Evolutionary conservation across 352 stramenopile species (phyloP).

Genomic region (Thalassiosira exigua): DNA sequence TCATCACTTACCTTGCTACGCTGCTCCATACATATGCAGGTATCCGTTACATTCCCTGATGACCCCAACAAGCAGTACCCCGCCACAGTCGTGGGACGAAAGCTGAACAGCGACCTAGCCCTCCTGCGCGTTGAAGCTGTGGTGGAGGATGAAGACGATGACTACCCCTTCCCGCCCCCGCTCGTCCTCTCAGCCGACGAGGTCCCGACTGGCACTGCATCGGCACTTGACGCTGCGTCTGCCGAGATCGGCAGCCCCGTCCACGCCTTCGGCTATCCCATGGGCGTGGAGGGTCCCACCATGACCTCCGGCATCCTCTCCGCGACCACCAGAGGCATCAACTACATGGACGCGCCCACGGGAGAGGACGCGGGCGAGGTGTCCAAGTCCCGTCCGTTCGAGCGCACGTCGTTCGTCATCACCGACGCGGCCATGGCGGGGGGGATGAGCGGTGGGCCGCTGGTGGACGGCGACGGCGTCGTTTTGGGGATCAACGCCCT

Average conservation of each 20-base stretch:
- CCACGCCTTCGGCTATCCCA: conserved; percentile 67
- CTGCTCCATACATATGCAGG: not conserved
- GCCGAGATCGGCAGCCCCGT: conserved; percentile 56
- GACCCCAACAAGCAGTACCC: conserved; percentile 43
- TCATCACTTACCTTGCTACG: too few relatives aligned
- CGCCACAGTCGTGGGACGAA: conserved; percentile 59
- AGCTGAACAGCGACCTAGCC: conserved; percentile 61
- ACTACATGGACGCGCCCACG: conserved; percentile 45
- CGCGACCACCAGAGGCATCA: conserved; percentile 50
- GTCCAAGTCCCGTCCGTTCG: conserved; percentile 45
- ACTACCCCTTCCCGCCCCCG: conserved; percentile 46
- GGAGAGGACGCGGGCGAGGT: conserved; percentile 34
- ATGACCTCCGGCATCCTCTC: conserved; percentile 71
- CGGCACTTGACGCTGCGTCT: not conserved
- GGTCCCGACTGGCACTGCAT: conserved; percentile 30
- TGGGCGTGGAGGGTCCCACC: conserved; percentile 54
- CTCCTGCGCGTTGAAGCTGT: conserved; percentile 51
- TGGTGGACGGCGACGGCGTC: conserved; percentile 52
- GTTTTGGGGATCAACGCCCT: conserved; percentile 68
- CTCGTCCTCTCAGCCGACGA: conserved; percentile 42
- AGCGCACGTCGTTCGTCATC: conserved; percentile 58
- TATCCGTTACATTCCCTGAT: conserved; percentile 50
- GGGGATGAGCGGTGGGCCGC: conserved; percentile 63
- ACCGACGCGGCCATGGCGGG: conserved; percentile 67
- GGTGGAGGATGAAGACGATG: conserved; percentile 34